Evolutionary conservation across 305 asterid genomes (phyloP), one percentile per base, ranked within the genome.

Genomic region (Rubia occidens): DNA sequence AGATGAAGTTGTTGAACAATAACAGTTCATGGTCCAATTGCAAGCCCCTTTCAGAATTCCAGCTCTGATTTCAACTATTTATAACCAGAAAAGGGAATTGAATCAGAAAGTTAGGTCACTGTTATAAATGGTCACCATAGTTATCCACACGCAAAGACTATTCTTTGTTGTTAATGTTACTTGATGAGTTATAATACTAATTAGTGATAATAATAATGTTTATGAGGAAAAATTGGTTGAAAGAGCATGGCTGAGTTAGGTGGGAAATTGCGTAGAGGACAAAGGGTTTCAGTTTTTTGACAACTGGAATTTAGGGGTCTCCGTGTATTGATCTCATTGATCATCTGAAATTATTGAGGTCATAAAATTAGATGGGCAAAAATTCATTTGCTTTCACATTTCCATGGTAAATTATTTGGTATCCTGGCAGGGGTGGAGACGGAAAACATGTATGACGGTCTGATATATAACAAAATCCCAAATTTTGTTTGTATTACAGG

Each of bases 1-100:
- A 68, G 79, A 62, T 26, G 58, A 66, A 79, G 83, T 82, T 66
- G 85, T 77, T 79, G 80, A 82, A 74, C 83, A 59, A 74, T 68
- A 62, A 44, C 54, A 54, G 69, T 67, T 65, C 72, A 81, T 39
- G 67, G 68, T 67, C 80, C 60, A 14, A 39, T 45, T 51, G 11
- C 6, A 60, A 45, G 32, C 2, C 43, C 8, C 44, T 68, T 67
- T 18, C 24, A 35, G 42, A 14, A 29, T 35, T 40, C 32, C 24
- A 18, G 13, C 55, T 64, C 20, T 49, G 44, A n/a, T 49, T 63
- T 7, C 35, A 43, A 58, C 55, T 21, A 29, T 32, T 61, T 47
- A 20, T 61, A 13, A 45, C 37, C 18, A 72, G 11, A 11, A 32
- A 26, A 17, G 70, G 24, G 20, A 51, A 0, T 24, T 32, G 21